These are phyloP conservation scores for Tolypocladium ovalisporum DNA, from an alignment of 2,329 filamentous ascomycete genomes.

Conservation along the genomic window DNA sequence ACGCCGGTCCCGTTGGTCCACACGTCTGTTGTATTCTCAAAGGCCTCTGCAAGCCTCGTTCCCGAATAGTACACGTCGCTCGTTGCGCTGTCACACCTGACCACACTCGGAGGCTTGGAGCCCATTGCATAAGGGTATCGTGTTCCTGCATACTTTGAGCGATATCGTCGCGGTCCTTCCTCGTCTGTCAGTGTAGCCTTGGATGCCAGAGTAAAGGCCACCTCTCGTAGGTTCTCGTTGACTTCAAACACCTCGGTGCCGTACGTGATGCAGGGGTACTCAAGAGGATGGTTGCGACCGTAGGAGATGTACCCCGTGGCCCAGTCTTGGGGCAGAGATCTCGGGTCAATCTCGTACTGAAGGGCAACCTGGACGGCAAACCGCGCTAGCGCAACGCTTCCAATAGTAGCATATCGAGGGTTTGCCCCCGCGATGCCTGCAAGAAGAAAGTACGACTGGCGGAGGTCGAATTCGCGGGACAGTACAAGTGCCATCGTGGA, in stretches of 20 bases:
- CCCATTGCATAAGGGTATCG: slow-evolving; percentile 29
- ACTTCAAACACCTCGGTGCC: slow-evolving; percentile 62
- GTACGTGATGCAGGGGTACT: slow-evolving; percentile 50
- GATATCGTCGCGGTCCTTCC: slow-evolving; percentile 36
- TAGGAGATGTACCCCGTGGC: slow-evolving; percentile 59
- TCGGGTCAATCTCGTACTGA: slow-evolving; percentile 64
- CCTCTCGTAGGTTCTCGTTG: slow-evolving; percentile 44
- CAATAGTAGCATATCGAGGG: slow-evolving; percentile 54
- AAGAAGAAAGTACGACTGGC: slow-evolving; percentile 58
- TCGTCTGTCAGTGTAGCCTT: slow-evolving; percentile 42
- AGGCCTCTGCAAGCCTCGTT: slow-evolving; percentile 45
- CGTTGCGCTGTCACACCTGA: slow-evolving; percentile 57
- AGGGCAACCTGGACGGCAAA: slow-evolving; percentile 65
- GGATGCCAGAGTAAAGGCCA: slow-evolving; percentile 38
- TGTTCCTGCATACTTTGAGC: slow-evolving; percentile 36
- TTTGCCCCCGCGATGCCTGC: slow-evolving; percentile 67
- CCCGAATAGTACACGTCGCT: slow-evolving; percentile 65
- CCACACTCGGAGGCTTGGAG: slow-evolving; percentile 38
- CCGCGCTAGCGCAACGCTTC: slow-evolving; percentile 54
- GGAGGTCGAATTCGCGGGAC: slow-evolving; percentile 52
- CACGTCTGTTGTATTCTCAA: slow-evolving; percentile 51
- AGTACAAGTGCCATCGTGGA: slow-evolving; percentile 54
- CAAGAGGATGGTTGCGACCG: slow-evolving; percentile 40
- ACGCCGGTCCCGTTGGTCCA: slow-evolving; percentile 57
- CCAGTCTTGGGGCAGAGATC: slow-evolving; percentile 56